phyloP scores from a whole-genome alignment of 495 filamentous ascomycete genomes.

The Trichoderma asperelloides region DNA sequence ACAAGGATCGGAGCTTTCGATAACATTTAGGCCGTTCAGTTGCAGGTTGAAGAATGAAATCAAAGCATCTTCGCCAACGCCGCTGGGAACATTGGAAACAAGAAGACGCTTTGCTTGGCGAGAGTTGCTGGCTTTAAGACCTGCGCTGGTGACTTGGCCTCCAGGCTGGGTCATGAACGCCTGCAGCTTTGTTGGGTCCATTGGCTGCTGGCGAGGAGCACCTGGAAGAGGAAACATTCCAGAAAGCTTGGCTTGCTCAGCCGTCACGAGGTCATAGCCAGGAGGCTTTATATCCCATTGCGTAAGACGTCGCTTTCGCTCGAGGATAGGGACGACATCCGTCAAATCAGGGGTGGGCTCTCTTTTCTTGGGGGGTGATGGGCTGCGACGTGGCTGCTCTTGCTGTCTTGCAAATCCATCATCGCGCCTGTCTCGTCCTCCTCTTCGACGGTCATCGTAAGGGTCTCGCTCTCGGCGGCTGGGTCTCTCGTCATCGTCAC shows the following conservation, averaged over 20 bases:
- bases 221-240: conserved; percentile 98
- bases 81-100: conserved; percentile 67
- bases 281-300: conserved; percentile 99
- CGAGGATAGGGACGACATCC: conserved; percentile 64
- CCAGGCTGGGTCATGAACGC: conserved; percentile 89
- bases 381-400: conserved; percentile 67
- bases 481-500: conserved; percentile 28
- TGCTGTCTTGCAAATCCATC: conserved; percentile 36
- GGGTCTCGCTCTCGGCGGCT: conserved; percentile 39
- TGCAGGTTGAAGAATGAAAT: conserved; percentile 91
- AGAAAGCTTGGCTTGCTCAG: conserved; percentile 98
- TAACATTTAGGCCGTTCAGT: conserved; percentile 86
- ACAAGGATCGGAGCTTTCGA: conserved; percentile 76
- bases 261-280: conserved; percentile 97
- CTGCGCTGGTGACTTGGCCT: conserved; percentile 57
- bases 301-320: conserved; percentile 81
- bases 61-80: conserved; percentile 59
- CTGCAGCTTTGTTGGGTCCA: conserved; percentile 91
- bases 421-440: conserved; percentile 32
- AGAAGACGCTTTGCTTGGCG: conserved; percentile 89
- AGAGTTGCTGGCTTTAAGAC: conserved; percentile 85
- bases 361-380: conserved; percentile 77
- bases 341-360: conserved; percentile 95
- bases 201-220: conserved; percentile 87
- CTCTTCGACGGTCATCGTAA: conserved; percentile 40